phyloP scores from a whole-genome alignment of 805 yeast species.

The Wickerhamiella nectarea region DNA sequence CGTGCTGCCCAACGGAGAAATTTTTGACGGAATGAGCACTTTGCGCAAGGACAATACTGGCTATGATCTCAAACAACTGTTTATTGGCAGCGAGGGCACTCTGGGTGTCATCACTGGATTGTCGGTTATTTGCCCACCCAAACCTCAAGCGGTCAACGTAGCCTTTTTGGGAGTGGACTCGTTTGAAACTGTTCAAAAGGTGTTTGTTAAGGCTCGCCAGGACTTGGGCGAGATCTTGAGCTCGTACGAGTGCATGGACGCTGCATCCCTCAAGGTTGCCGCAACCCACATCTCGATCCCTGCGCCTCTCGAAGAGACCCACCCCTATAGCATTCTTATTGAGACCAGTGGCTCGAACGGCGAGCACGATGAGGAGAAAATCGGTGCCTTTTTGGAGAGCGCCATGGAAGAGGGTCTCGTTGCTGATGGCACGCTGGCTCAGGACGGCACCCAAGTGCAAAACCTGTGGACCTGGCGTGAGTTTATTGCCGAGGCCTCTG shows the following conservation, averaged over 20 bases:
- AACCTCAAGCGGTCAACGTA: constrained; percentile 74
- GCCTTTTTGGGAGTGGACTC: constrained; percentile 72
- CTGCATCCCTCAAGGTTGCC: constrained; percentile 32
- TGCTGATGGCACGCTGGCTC: constrained; percentile 90
- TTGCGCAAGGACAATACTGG: constrained; percentile 93
- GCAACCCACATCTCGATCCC: constrained; percentile 39
- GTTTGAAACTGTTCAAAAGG: constrained; percentile 66
- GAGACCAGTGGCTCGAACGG: constrained; percentile 94
- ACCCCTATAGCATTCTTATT: constrained; percentile 81
- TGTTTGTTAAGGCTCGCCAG: constrained; percentile 63
- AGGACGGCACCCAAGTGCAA: constrained; percentile 75
- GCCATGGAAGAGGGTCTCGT: constrained; percentile 77
- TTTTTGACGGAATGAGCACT: constrained; percentile 64
- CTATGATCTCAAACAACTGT: constrained; percentile 78
- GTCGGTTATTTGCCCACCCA: constrained; percentile 74
- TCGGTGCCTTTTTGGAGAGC: constrained; percentile 68
- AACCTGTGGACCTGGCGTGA: constrained; percentile 95
- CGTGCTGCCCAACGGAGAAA: constrained; percentile 75
- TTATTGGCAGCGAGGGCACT: constrained; percentile 89
- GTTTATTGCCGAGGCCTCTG: constrained; percentile 77
- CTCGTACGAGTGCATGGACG: constrained; percentile 89
- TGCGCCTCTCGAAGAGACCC: constrained; percentile 71
- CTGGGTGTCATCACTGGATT: constrained; percentile 83
- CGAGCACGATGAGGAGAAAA: constrained; percentile 84
- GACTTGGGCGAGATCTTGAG: constrained; percentile 74